Percentiles rank a stretch among this genome's conserved stretches.
Conservation (phyloP, 78 protist genomes). For the Dictyostelium firmibasis region DNA sequence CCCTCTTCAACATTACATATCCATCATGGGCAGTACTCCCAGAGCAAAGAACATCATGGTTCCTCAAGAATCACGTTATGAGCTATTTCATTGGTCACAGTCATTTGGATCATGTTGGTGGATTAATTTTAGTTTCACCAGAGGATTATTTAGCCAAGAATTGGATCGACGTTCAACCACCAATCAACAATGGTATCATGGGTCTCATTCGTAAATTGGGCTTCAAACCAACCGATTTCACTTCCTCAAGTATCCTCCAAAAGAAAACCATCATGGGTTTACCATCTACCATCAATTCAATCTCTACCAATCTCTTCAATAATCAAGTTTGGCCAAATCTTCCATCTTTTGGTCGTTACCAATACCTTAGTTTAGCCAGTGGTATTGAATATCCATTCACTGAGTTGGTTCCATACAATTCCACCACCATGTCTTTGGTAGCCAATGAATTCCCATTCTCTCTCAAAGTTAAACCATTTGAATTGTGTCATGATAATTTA, state of each 20-base stretch:
- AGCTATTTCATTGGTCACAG: constrained; percentile 48
- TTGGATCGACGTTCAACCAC: constrained; percentile 20
- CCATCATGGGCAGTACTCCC: constrained; percentile 31
- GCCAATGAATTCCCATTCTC: constrained; percentile 19
- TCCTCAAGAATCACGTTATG: constrained; percentile 13
- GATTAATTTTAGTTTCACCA: constrained; percentile 21
- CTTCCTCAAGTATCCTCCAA: not conserved
- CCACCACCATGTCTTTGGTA: not conserved
- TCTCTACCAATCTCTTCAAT: constrained; percentile 31
- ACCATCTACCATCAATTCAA: constrained; percentile 12
- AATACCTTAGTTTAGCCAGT: not conserved
- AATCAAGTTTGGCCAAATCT: constrained; percentile 68
- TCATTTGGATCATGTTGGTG: constrained; percentile 62
- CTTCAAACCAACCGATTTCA: not conserved
- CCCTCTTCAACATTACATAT: constrained; percentile 7
- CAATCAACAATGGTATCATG: constrained; percentile 24
- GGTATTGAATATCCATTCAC: constrained; percentile 18
- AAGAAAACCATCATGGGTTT: constrained; percentile 64
- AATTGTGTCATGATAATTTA: constrained; percentile 23
- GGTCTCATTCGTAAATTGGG: not conserved
- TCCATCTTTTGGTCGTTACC: constrained; percentile 57
- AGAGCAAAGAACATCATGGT: constrained; percentile 55
- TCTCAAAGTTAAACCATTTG: constrained; percentile 26
- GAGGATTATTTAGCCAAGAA: constrained; percentile 35
- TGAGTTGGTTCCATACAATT: constrained; percentile 19